A percentile compares a stretch with the other conserved stretches of the same genome.
Conservation (phyloP, 768 basidiomycete species). For the Lactarius vividus region DNA sequence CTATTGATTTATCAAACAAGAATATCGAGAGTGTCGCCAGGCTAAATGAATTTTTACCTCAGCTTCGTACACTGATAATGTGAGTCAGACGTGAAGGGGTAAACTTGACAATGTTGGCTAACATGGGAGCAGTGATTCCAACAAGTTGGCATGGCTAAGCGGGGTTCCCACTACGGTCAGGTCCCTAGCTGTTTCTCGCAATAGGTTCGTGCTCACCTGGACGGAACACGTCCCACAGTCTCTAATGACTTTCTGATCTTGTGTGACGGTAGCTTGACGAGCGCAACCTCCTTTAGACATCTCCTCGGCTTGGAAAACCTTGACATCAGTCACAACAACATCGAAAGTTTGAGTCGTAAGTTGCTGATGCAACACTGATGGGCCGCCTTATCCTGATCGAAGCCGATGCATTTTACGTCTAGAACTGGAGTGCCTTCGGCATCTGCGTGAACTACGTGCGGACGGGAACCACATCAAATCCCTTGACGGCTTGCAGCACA, state of each 20-base stretch:
- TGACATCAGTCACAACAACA: slow-evolving; percentile 86
- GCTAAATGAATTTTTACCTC: slow-evolving; percentile 87
- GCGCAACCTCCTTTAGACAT: slow-evolving; percentile 85
- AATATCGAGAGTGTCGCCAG: slow-evolving; percentile 79
- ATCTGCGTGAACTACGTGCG: slow-evolving; percentile 85
- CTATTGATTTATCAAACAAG: slow-evolving; percentile 72
- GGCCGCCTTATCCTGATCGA: slow-evolving; percentile 24
- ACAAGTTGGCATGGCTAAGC: slow-evolving; percentile 76
- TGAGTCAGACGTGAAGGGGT: slow-evolving; percentile 41
- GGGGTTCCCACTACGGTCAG: slow-evolving; percentile 70
- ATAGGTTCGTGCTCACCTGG: slow-evolving; percentile 49
- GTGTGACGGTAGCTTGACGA: slow-evolving; percentile 58
- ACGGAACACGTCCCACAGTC: slow-evolving; percentile 3
- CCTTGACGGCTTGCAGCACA: slow-evolving; percentile 70
- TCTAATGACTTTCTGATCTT: slow-evolving; percentile 20
- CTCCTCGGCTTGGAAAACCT: slow-evolving; percentile 82
- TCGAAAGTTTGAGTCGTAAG: slow-evolving; percentile 81
- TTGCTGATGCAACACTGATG: slow-evolving; percentile 21
- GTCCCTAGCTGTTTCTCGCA: slow-evolving; percentile 74
- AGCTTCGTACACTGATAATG: slow-evolving; percentile 72
- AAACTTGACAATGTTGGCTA: neutral
- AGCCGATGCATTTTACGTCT: slow-evolving; percentile 27
- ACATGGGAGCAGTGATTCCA: slow-evolving; percentile 53
- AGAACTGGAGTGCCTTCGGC: slow-evolving; percentile 84
- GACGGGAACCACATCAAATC: slow-evolving; percentile 78